Evolutionary conservation across 2,329 filamentous ascomycete species (phyloP).

Genomic region (Aureobasidium leucospermi): DNA sequence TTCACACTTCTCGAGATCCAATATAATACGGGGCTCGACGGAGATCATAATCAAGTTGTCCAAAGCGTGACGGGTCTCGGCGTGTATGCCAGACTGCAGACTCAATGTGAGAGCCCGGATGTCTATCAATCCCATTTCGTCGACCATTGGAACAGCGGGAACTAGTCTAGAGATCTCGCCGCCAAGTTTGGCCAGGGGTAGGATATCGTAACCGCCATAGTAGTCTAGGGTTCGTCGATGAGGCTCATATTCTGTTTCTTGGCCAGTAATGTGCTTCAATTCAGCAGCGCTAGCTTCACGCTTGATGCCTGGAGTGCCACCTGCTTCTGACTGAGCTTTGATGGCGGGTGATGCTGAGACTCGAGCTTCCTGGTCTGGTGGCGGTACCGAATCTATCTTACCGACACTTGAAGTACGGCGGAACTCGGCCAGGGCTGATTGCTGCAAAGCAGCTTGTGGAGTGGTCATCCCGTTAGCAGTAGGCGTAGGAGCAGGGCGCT

Average conservation of each 20-base stretch:
- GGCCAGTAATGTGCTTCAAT: conserved; percentile 1
- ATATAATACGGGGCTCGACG: conserved; percentile 53
- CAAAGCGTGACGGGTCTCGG: conserved; percentile 81
- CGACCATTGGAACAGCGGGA: conserved; percentile 65
- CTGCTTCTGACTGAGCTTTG: conserved; percentile 10
- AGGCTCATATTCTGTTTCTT: conserved; percentile 15
- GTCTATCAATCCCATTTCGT: conserved; percentile 81
- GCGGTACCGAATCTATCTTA: conserved; percentile 13
- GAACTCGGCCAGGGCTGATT: conserved; percentile 26
- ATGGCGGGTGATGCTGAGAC: conserved; percentile 14
- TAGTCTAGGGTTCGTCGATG: conserved; percentile 19
- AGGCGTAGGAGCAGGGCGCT: neutral
- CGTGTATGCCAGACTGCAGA: conserved; percentile 80
- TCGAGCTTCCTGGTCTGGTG: conserved; percentile 8
- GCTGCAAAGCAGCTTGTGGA: conserved; percentile 34
- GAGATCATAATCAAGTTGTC: conserved; percentile 74
- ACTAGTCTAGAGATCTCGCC: conserved; percentile 60
- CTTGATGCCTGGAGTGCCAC: conserved; percentile 14
- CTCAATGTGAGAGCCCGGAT: conserved; percentile 84
- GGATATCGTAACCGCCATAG: conserved; percentile 64
- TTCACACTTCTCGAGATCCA: conserved; percentile 69
- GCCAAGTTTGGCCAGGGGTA: conserved; percentile 57
- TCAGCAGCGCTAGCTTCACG: conserved; percentile 14
- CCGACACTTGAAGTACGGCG: conserved; percentile 22
- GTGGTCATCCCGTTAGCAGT: conserved; percentile 26